A percentile compares a stretch with the other conserved stretches of the same genome.
Conservation (phyloP, 805 yeast genomes). For the Wickerhamomyces bisporus region DNA sequence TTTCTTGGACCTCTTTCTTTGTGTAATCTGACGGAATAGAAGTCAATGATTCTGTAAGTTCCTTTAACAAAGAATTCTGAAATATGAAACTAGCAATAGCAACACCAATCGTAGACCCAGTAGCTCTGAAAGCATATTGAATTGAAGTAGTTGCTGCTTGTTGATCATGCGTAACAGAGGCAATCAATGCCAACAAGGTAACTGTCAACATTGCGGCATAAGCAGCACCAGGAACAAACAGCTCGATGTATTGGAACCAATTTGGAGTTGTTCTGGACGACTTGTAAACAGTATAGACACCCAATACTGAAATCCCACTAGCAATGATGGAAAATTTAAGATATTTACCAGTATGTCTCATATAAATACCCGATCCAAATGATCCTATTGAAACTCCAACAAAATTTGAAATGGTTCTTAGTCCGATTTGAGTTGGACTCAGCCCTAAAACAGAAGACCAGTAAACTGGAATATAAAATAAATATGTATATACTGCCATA, state of each 20-base stretch:
- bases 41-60: conserved; percentile 23
- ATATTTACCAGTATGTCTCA: conserved; percentile 65
- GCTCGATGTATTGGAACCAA: conserved; percentile 37
- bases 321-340: conserved; percentile 39
- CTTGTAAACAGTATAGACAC: conserved; percentile 34
- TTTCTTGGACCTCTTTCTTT: conserved; percentile 17
- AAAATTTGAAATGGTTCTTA: conserved; percentile 53
- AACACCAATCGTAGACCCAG: conserved; percentile 84
- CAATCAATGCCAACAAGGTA: conserved; percentile 67
- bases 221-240: conserved; percentile 57
- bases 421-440: conserved; percentile 52
- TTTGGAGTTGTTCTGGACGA: conserved; percentile 21
- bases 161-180: conserved; percentile 60
- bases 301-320: conserved; percentile 41
- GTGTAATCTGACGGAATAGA: conserved; percentile 15
- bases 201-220: conserved; percentile 66
- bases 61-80: conserved; percentile 38
- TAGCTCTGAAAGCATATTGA: conserved; percentile 81
- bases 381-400: conserved; percentile 67
- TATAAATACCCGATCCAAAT: conserved; percentile 57
- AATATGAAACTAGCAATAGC: conserved; percentile 63
- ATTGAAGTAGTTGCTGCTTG: conserved; percentile 89
- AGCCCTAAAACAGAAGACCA: conserved; percentile 49
- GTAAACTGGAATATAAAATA: conserved; percentile 70
- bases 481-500: conserved; percentile 57